phyloP scores from a whole-genome alignment of 2,329 filamentous ascomycete genomes.

The Phaeoacremonium minimum region DNA sequence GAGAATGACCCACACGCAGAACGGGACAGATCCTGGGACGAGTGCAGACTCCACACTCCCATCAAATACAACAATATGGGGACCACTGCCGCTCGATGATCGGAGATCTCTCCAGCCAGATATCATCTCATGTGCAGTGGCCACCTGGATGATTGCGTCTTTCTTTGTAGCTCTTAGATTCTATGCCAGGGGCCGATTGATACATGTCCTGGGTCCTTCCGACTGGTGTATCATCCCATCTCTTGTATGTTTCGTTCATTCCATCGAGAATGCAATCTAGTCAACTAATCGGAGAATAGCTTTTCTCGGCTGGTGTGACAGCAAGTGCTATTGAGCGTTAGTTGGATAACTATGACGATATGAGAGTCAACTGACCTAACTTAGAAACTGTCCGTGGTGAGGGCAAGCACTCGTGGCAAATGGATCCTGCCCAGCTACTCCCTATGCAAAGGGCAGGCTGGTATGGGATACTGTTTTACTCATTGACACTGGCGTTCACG shows the following conservation, averaged over 20 bases:
- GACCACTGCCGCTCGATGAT: neutral
- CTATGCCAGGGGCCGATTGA: slow-evolving; percentile 22
- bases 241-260: neutral
- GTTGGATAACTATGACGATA: too few relatives aligned
- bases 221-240: slow-evolving; percentile 26
- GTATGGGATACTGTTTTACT: neutral
- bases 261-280: neutral
- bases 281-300: neutral
- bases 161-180: slow-evolving; percentile 21
- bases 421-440: neutral
- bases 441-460: neutral
- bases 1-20: too few relatives aligned
- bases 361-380: neutral
- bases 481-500: neutral
- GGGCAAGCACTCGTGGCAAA: neutral
- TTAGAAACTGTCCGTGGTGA: neutral
- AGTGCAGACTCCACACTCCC: neutral
- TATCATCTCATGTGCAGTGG: slow-evolving; percentile 7
- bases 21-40: too few relatives aligned
- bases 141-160: slow-evolving; percentile 17
- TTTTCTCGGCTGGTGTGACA: neutral
- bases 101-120: slow-evolving; percentile 2
- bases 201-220: slow-evolving; percentile 25
- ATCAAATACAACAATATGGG: neutral
- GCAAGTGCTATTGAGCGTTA: neutral